phyloP scores from a whole-genome alignment of 2,329 filamentous ascomycete species.

The Cladorrhinum sp. region DNA sequence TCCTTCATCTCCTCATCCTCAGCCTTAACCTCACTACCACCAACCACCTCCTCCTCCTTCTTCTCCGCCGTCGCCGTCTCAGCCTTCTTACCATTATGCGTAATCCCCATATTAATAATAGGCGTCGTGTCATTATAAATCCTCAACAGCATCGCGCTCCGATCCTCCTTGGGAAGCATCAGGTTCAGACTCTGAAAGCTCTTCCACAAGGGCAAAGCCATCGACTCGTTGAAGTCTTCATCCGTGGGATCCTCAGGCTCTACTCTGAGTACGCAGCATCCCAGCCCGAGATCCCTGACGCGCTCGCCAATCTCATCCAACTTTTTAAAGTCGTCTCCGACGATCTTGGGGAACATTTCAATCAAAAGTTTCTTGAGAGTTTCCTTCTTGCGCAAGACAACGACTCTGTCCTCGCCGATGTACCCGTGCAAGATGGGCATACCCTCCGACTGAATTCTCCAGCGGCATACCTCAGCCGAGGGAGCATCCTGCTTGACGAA shows the following conservation, averaged over 20 bases:
- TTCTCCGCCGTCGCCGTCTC: conserved; percentile 22
- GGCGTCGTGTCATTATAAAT: conserved; percentile 88
- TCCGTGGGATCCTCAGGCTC: conserved; percentile 67
- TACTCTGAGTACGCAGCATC: conserved; percentile 85
- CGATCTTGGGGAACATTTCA: conserved; percentile 94
- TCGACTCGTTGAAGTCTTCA: conserved; percentile 63
- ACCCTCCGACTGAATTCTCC: conserved; percentile 94
- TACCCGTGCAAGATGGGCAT: conserved; percentile 88
- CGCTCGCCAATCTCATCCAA: conserved; percentile 86
- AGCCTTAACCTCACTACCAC: neutral
- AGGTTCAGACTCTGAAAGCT: conserved; percentile 89
- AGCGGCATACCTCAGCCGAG: conserved; percentile 79
- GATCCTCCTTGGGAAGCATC: conserved; percentile 97
- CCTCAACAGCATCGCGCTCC: conserved; percentile 84
- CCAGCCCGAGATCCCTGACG: conserved; percentile 76
- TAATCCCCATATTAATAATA: conserved; percentile 66
- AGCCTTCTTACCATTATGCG: conserved; percentile 49
- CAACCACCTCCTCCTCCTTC: conserved; percentile 1
- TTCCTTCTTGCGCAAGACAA: conserved; percentile 71
- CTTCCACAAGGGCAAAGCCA: conserved; percentile 92
- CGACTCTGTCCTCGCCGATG: conserved; percentile 73
- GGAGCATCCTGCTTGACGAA: conserved; percentile 97
- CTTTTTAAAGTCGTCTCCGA: conserved; percentile 67
- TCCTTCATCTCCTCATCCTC: conserved; percentile 16
- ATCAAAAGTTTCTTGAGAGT: conserved; percentile 80